A percentile compares a stretch with the other conserved stretches of the same genome.
These are phyloP conservation scores for Gossypium thurberi DNA, from an alignment of 345 rosid species.

Conservation along the genomic window DNA sequence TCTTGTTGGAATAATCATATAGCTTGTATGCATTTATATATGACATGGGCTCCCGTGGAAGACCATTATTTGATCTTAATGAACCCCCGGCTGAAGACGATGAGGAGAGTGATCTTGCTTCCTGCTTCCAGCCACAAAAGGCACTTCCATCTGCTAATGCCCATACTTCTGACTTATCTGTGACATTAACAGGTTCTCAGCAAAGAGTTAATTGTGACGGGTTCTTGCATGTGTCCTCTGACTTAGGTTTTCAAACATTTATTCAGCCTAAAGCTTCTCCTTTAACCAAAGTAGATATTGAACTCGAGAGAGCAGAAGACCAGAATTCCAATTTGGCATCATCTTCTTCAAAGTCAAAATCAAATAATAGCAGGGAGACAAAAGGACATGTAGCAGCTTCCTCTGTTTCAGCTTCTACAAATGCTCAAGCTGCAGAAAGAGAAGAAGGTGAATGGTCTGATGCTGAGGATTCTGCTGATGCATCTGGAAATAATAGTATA, in stretches of 20 bases:
- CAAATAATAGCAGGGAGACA: conserved; percentile 27
- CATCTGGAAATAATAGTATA: conserved; percentile 14
- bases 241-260: conserved; percentile 92
- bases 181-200: conserved; percentile 40
- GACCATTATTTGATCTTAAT: conserved; percentile 90
- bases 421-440: conserved; percentile 46
- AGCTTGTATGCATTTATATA: conserved; percentile 65
- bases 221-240: conserved; percentile 69
- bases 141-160: conserved; percentile 41
- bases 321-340: conserved; percentile 27
- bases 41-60: conserved; percentile 91
- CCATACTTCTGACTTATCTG: conserved; percentile 36
- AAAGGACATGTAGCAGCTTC: conserved; percentile 29
- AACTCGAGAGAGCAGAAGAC: conserved; percentile 33
- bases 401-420: conserved; percentile 27
- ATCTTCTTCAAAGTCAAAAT: conserved; percentile 23
- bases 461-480: conserved; percentile 45
- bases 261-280: conserved; percentile 36
- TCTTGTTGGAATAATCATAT: conserved; percentile 16
- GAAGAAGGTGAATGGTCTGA: conserved; percentile 99
- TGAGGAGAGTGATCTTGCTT: conserved; percentile 41
- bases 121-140: conserved; percentile 52
- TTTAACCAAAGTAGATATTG: conserved; percentile 29
- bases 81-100: conserved; percentile 81
- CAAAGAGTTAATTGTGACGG: conserved; percentile 41